phyloP scores from a whole-genome alignment of 2,329 filamentous ascomycete genomes.

The Nigrograna mackinnonii region DNA sequence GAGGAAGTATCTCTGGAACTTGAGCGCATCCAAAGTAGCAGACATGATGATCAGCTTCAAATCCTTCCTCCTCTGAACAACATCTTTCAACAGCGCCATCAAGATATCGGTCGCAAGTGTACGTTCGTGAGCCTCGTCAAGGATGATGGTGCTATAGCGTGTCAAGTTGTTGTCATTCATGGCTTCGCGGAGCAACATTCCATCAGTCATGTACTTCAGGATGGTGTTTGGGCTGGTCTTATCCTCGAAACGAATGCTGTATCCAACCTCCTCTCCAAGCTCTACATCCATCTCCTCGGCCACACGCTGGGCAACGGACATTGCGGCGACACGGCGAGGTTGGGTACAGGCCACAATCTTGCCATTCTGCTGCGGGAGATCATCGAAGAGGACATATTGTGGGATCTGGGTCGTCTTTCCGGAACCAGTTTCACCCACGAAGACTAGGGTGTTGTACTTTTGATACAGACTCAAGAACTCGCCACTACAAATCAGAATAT shows the following conservation, averaged over 20 bases:
- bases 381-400: constrained; percentile 96
- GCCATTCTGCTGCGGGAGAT: constrained; percentile 80
- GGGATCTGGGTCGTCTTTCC: constrained; percentile 99
- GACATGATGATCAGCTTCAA: constrained; percentile 96
- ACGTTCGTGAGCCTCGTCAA: constrained; percentile 96
- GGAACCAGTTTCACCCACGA: constrained; percentile 98
- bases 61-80: constrained; percentile 80
- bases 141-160: constrained; percentile 94
- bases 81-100: constrained; percentile 93
- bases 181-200: constrained; percentile 96
- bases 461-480: constrained; percentile 96
- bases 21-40: constrained; percentile 93
- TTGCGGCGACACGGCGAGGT: constrained; percentile 93
- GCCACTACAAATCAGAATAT: constrained; percentile 62
- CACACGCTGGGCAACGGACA: constrained; percentile 97
- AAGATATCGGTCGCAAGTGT: constrained; percentile 96
- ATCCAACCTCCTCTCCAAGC: constrained; percentile 90
- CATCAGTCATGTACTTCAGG: constrained; percentile 99
- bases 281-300: constrained; percentile 92
- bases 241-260: constrained; percentile 97
- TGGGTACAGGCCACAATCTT: constrained; percentile 98
- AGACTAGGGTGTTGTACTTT: constrained; percentile 91
- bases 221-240: constrained; percentile 83
- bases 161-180: constrained; percentile 86
- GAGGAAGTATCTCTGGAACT: constrained; percentile 97